Evolutionary conservation across 495 filamentous ascomycete genomes (phyloP), one percentile per base, ranked within the genome.

Genomic region (Penicillium cinerascens): DNA sequence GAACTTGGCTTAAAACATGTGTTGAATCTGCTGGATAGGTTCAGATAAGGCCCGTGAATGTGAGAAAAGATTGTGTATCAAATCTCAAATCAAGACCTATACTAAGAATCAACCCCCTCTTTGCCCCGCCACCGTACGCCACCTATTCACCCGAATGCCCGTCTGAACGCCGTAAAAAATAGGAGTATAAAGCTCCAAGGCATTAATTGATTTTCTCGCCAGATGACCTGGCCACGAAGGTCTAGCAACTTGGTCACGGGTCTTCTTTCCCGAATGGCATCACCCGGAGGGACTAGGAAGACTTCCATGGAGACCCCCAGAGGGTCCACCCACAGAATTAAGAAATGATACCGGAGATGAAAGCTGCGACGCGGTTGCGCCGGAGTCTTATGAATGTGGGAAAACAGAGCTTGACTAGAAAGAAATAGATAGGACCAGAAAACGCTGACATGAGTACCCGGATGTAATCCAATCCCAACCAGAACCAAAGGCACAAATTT

Each of bases 361-460:
- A 47, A 47, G 20, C n/a, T n/a, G n/a, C 11, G 46, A 23, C 4
- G 13, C 35, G 21, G n/a, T 40, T 39, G 46, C 36, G 15, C 20
- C 18, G 15, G 17, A 20, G n/a, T 41, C 38, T 23, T 38, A 16
- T 21, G 20, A 16, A 22, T 41, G 11, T 33, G 11, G 46, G 36
- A 36, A 29, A 49, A 27, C 46, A 25, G 25, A 27, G 20, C 17
- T 40, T 41, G 46, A 41, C 16, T 27, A 21, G 23, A 47, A 16
- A 47, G 23, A 27, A 5, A 9, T 37, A 21, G 44, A 47, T 16
- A 38, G 33, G 17, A 47, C 17, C 23, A 35, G 16, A 37, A 47
- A 47, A 22, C 21, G 46, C 46, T 49, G 36, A 35, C 36, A 49
- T 16, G 46, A 41, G 21, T 27, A 49, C 35, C 46, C 44, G 44